Conservation (phyloP, 2,329 filamentous ascomycete genomes). For the Fusarium concolor region DNA sequence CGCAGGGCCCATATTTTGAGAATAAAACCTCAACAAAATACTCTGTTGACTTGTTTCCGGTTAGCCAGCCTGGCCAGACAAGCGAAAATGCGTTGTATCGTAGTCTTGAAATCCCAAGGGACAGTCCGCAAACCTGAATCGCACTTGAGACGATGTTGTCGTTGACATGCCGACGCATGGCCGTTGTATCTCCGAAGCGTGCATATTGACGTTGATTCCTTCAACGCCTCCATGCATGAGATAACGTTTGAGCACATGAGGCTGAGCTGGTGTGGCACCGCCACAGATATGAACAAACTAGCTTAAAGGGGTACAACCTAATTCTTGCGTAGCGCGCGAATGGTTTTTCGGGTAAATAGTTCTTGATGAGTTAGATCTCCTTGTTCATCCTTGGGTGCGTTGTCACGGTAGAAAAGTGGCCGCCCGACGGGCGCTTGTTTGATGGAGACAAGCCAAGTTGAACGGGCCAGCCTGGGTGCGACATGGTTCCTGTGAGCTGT, state of each 20-base stretch:
- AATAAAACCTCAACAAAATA: conserved; percentile 23
- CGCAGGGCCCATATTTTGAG: conserved; percentile 30
- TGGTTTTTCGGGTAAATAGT: background rate
- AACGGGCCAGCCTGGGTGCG: background rate
- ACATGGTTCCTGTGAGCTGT: no score
- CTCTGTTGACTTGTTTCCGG: conserved; percentile 9
- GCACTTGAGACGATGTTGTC: background rate
- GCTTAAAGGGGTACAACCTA: background rate
- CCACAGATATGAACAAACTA: background rate
- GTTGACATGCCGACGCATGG: conserved; percentile 15
- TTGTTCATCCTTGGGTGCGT: conserved; percentile 22
- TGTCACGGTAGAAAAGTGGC: conserved; percentile 17
- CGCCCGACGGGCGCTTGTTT: conserved; percentile 26
- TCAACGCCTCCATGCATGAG: background rate
- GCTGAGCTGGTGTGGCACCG: conserved; percentile 20
- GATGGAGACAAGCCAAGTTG: conserved; percentile 26
- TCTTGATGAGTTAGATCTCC: conserved; percentile 16
- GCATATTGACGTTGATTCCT: conserved; percentile 6
- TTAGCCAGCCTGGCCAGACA: background rate
- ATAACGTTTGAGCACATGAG: conserved; percentile 18
- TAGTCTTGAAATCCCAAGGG: background rate
- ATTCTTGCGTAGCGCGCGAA: background rate
- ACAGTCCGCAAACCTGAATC: background rate
- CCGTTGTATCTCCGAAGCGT: conserved; percentile 13
- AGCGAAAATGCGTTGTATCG: background rate